Evolutionary conservation across 2,329 filamentous ascomycete species (phyloP), one percentile per base, ranked within the genome.

Genomic region (Fusarium sp.): DNA sequence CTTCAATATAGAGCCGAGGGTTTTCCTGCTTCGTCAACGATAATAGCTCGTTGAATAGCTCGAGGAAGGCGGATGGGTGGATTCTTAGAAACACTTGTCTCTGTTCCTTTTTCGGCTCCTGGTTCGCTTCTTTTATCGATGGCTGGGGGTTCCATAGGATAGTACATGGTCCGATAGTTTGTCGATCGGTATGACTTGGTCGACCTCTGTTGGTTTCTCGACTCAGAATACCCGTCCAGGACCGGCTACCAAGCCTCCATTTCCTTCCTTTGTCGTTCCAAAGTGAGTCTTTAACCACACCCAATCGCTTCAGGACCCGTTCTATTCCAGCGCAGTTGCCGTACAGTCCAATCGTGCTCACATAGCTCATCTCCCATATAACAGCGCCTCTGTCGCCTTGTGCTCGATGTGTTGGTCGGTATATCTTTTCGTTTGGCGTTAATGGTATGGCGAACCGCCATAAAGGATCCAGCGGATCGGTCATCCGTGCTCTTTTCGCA

Each of bases 281-380:
- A 24, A 88, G 81, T 17, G 86, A 84, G 15, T 88, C 84, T 20
- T 88, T 85, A 2, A 82, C 82, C 44, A 94, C 79, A 1, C 92
- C 90, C 3, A 97, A 72, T 7, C 84, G 85, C 73, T 84, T 88
- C 34, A 98, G 78, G 11, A 95, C 83, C 38, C 87, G 86, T 57
- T 90, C 83, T 40, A 97, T 81, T 54, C 90, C 90, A 31, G 82
- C 79, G 40, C 88, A 82, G 15, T 84, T 81, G 0, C 95, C 96
- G 71, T 91, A 90, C 5, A 98, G 77, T 15, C 91, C 87, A 69
- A 98, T 91, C 2, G 94, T 97, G 72, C 93, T 92, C 83, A 96
- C 92, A 77, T 98, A 99, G 78, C 95, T 98, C 84, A 90, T 93
- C 80, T 99, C 96, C 94, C 95, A 98, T 1, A 90, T 90, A 43